phyloP scores from a whole-genome alignment of 305 asterid genomes.

The Solanum hybrid region DNA sequence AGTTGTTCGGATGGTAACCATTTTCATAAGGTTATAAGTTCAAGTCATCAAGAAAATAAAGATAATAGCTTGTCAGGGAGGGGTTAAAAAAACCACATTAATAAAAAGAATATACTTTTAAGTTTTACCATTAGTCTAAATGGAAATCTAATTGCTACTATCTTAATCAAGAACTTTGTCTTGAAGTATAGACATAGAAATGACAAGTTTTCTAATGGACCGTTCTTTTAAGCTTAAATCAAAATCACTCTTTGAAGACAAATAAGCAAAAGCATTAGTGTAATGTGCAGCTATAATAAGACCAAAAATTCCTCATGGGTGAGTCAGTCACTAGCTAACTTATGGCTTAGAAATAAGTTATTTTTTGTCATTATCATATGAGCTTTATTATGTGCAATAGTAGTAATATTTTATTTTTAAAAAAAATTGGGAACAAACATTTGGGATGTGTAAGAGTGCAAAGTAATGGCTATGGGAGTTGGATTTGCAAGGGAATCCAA shows the following conservation, averaged over 20 bases:
- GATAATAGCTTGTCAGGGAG: too few species aligned
- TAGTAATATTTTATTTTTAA: neutral
- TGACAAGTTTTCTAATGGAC: neutral
- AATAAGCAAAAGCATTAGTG: conserved; percentile 2
- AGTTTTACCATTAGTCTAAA: neutral
- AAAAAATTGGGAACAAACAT: neutral
- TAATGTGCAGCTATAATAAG: conserved; percentile 3
- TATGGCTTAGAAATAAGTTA: conserved; percentile 37
- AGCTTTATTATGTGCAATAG: conserved; percentile 19
- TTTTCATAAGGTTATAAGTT: too few species aligned
- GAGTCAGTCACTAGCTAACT: conserved; percentile 24
- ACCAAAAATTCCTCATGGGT: conserved; percentile 20
- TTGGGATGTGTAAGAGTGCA: neutral
- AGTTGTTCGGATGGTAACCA: too few species aligned
- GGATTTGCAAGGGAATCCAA: conserved; percentile 58
- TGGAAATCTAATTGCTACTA: neutral
- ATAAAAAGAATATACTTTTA: neutral
- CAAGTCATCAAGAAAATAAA: too few species aligned
- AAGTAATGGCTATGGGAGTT: conserved; percentile 13
- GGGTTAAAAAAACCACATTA: too few species aligned
- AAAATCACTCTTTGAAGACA: conserved; percentile 10
- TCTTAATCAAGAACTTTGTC: conserved; percentile 2
- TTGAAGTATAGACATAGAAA: neutral
- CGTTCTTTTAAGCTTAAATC: neutral
- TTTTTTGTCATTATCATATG: conserved; percentile 43